phyloP scores from a whole-genome alignment of 169 alveolate species.

The Plasmodium adleri region DNA sequence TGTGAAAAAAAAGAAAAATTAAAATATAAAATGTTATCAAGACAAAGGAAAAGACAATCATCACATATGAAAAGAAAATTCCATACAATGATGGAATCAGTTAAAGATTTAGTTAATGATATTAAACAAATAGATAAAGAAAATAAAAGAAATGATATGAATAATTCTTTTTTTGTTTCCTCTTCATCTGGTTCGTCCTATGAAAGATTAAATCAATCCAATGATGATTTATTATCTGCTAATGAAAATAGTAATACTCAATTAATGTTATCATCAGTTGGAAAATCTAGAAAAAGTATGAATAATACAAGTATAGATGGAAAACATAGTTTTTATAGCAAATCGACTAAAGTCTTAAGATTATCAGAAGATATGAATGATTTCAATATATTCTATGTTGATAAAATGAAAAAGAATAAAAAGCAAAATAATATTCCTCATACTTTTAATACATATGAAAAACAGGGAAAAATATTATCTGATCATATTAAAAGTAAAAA shows the following conservation, averaged over 20 bases:
- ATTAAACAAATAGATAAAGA: constrained; percentile 72
- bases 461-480: background rate
- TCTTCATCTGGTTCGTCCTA: constrained; percentile 47
- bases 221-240: constrained; percentile 35
- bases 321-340: constrained; percentile 54
- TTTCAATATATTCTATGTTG: background rate
- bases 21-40: constrained; percentile 65
- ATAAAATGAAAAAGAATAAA: background rate
- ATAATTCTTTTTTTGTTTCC: constrained; percentile 71
- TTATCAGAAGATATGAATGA: constrained; percentile 19
- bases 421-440: background rate
- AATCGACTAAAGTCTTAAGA: constrained; percentile 37
- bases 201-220: background rate
- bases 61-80: constrained; percentile 31
- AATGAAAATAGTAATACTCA: constrained; percentile 39
- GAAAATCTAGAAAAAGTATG: constrained; percentile 43
- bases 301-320: constrained; percentile 48
- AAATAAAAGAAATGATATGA: constrained; percentile 63
- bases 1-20: constrained; percentile 67
- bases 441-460: background rate
- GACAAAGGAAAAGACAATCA: constrained; percentile 43
- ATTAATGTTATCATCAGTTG: constrained; percentile 57
- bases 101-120: constrained; percentile 38
- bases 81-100: constrained; percentile 57
- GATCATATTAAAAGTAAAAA: no score